A percentile compares a stretch with the other conserved stretches of the same genome.
Conservation (phyloP, 2,329 filamentous ascomycete genomes). For the Fusarium euwallaceae region DNA sequence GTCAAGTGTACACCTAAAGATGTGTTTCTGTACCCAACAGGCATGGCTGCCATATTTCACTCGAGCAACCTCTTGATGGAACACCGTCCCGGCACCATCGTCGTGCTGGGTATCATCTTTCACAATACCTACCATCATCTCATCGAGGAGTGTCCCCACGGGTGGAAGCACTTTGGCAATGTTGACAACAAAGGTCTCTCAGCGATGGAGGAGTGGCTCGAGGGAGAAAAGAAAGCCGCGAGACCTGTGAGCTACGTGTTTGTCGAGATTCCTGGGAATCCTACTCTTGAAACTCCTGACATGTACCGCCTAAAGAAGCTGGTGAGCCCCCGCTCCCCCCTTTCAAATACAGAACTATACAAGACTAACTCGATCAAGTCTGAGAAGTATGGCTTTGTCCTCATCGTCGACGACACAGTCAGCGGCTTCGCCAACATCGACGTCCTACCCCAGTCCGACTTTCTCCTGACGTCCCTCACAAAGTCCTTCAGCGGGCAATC, state of each 20-base stretch:
- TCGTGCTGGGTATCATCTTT: constrained; percentile 66
- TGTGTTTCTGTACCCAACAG: constrained; percentile 66
- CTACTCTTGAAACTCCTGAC: constrained; percentile 51
- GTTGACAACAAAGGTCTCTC: constrained; percentile 59
- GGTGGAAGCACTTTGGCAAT: constrained; percentile 62
- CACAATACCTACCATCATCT: constrained; percentile 62
- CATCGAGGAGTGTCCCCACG: constrained; percentile 58
- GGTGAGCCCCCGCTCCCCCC: constrained; percentile 48
- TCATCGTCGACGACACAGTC: constrained; percentile 64
- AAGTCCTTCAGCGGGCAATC: constrained; percentile 70
- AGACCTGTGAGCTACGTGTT: constrained; percentile 60
- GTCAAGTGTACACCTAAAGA: constrained; percentile 52
- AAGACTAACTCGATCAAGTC: constrained; percentile 44
- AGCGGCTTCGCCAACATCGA: constrained; percentile 65
- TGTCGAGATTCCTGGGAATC: constrained; percentile 60
- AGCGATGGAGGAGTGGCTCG: constrained; percentile 60
- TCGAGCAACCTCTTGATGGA: constrained; percentile 55
- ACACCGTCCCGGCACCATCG: constrained; percentile 52
- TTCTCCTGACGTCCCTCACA: constrained; percentile 67
- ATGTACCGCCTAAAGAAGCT: constrained; percentile 51
- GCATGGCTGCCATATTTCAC: constrained; percentile 66
- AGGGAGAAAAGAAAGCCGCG: constrained; percentile 54
- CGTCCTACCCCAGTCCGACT: constrained; percentile 61
- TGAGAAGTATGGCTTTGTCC: constrained; percentile 59
- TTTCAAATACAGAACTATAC: background rate